Conservation (phyloP, 2,329 filamentous ascomycete genomes). For the Volutella citrinella region DNA sequence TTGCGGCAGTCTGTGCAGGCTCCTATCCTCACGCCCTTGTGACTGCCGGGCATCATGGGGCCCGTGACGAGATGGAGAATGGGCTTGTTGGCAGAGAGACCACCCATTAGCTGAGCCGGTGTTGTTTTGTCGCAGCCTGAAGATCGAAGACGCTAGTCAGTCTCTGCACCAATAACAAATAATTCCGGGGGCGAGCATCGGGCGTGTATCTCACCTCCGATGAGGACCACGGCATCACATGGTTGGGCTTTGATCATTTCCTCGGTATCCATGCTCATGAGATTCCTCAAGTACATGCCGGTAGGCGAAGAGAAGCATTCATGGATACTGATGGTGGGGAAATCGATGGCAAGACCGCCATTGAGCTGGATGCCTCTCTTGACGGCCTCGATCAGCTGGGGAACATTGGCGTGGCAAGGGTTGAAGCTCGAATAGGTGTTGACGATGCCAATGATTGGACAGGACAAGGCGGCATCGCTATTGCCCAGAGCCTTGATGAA, state of each 20-base stretch:
- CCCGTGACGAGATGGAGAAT: conserved; percentile 67
- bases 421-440: conserved; percentile 74
- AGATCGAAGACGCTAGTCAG: accelerated
- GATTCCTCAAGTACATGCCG: conserved; percentile 70
- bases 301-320: conserved; percentile 69
- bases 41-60: conserved; percentile 72
- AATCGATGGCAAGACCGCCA: conserved; percentile 68
- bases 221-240: conserved; percentile 63
- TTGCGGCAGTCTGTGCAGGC: conserved; percentile 74
- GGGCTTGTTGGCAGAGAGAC: conserved; percentile 70
- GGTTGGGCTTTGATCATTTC: conserved; percentile 74
- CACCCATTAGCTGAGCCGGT: conserved; percentile 73
- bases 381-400: conserved; percentile 67
- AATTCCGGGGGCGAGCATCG: too few species aligned
- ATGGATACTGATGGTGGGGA: conserved; percentile 70
- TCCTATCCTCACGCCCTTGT: conserved; percentile 61
- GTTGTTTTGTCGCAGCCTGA: conserved; percentile 72
- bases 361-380: conserved; percentile 65
- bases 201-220: conserved; percentile 50
- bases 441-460: conserved; percentile 71
- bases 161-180: too few species aligned
- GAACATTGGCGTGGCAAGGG: conserved; percentile 70
- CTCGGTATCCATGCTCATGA: conserved; percentile 80
- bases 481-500: conserved; percentile 77
- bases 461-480: conserved; percentile 65